phyloP scores from a whole-genome alignment of 2,329 filamentous ascomycete genomes.

The Fusarium newnesense region DNA sequence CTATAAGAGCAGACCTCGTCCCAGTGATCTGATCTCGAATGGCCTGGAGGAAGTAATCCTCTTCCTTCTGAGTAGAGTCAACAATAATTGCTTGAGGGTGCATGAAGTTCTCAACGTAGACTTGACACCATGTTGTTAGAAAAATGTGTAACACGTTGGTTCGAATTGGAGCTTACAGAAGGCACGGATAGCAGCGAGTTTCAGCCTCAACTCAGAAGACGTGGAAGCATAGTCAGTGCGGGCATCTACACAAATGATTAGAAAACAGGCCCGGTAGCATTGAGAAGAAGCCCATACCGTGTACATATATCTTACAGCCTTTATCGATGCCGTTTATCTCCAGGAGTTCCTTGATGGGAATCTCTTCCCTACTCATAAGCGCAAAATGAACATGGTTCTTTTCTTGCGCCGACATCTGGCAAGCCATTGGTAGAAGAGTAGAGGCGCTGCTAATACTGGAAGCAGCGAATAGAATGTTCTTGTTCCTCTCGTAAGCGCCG shows the following conservation, averaged over 20 bases:
- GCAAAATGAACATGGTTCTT: slow-evolving; percentile 84
- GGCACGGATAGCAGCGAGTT: slow-evolving; percentile 70
- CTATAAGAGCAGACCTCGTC: slow-evolving; percentile 73
- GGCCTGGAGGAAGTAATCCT: slow-evolving; percentile 72
- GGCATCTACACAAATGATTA: slow-evolving; percentile 66
- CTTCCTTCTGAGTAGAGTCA: slow-evolving; percentile 74
- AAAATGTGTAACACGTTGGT: background rate
- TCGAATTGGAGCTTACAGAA: slow-evolving; percentile 60
- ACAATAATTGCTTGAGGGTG: slow-evolving; percentile 81
- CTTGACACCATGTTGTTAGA: slow-evolving; percentile 45
- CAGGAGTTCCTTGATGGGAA: slow-evolving; percentile 75
- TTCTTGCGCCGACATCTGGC: slow-evolving; percentile 79
- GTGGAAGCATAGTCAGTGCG: slow-evolving; percentile 77
- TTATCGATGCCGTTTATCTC: slow-evolving; percentile 82
- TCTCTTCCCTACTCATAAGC: slow-evolving; percentile 77
- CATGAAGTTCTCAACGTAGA: slow-evolving; percentile 77
- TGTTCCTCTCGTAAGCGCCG: slow-evolving; percentile 64
- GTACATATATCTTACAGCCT: slow-evolving; percentile 72
- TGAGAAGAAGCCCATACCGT: slow-evolving; percentile 54
- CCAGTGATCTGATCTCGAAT: slow-evolving; percentile 65
- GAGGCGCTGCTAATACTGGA: slow-evolving; percentile 79
- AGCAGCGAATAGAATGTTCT: slow-evolving; percentile 82
- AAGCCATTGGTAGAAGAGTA: slow-evolving; percentile 81
- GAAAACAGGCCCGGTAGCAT: background rate
- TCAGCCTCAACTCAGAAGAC: slow-evolving; percentile 77